Evolutionary conservation across 2,329 filamentous ascomycete genomes (phyloP).

Genomic region (Colletotrichum noveboracense): DNA sequence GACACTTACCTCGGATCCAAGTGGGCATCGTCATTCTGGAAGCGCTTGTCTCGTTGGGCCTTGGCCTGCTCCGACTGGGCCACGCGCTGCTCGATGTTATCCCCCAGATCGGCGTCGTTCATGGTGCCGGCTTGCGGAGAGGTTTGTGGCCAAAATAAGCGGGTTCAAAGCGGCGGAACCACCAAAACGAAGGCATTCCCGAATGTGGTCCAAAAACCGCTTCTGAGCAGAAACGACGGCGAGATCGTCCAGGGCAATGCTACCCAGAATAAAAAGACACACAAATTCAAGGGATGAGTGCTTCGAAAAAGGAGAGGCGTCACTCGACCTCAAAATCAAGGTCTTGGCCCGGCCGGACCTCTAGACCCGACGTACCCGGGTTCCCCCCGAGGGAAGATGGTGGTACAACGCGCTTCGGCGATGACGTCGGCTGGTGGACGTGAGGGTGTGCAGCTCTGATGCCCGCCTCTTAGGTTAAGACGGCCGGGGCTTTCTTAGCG

Average conservation of each 20-base stretch:
- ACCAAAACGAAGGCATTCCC: slow-evolving; percentile 16
- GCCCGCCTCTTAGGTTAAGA: background rate
- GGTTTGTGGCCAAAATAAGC: background rate
- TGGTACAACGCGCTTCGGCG: background rate
- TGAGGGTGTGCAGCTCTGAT: slow-evolving; percentile 11
- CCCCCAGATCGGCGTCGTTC: slow-evolving; percentile 45
- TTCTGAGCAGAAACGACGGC: background rate
- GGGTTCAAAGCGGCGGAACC: background rate
- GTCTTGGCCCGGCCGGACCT: background rate
- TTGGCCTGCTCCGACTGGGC: slow-evolving; percentile 31
- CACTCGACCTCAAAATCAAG: background rate
- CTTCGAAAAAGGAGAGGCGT: background rate
- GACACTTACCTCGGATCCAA: slow-evolving; percentile 47
- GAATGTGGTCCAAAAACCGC: background rate
- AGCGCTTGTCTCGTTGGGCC: slow-evolving; percentile 27
- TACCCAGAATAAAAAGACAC: background rate
- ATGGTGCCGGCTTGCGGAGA: slow-evolving; percentile 32
- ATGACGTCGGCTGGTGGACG: slow-evolving; percentile 9
- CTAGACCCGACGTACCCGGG: background rate
- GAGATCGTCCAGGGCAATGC: background rate
- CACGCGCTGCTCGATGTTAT: slow-evolving; percentile 40
- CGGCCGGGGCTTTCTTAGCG: background rate
- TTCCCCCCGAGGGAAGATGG: background rate
- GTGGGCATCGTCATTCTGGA: slow-evolving; percentile 45
- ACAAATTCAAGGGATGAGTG: background rate